A percentile compares a stretch with the other conserved stretches of the same genome.
phyloP scores from a whole-genome alignment of 2,329 filamentous ascomycete species.

The Thelonectria rubi region DNA sequence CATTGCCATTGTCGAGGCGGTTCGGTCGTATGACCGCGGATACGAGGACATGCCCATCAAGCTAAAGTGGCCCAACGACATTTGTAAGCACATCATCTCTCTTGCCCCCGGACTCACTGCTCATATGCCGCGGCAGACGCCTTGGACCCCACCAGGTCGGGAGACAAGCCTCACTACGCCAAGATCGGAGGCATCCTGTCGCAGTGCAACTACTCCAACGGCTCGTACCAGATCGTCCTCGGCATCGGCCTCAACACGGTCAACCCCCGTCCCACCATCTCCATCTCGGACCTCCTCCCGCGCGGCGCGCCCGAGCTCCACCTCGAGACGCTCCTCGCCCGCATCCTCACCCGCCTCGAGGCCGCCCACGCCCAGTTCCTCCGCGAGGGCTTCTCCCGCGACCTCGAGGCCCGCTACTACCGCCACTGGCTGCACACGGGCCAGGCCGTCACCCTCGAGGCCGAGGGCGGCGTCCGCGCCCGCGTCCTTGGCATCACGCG shows the following conservation, averaged over 20 bases:
- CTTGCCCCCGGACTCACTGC: rapidly evolving
- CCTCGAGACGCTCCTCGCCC: slow-evolving; percentile 82
- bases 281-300: slow-evolving; percentile 77
- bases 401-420: slow-evolving; percentile 82
- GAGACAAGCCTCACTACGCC: slow-evolving; percentile 66
- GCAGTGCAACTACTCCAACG: slow-evolving; percentile 81
- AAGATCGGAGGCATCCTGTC: slow-evolving; percentile 96
- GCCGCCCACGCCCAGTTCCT: slow-evolving; percentile 79
- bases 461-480: slow-evolving; percentile 77
- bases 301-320: slow-evolving; percentile 64
- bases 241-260: slow-evolving; percentile 88
- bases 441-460: slow-evolving; percentile 78
- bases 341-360: slow-evolving; percentile 82
- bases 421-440: slow-evolving; percentile 84
- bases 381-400: slow-evolving; percentile 74
- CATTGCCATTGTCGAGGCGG: slow-evolving; percentile 84
- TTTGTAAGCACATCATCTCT: slow-evolving; percentile 63
- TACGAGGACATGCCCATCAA: slow-evolving; percentile 82
- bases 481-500: slow-evolving; percentile 85
- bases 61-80: slow-evolving; percentile 98
- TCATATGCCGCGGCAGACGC: slow-evolving; percentile 60
- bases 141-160: slow-evolving; percentile 66
- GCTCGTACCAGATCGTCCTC: slow-evolving; percentile 83
- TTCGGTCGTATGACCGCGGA: slow-evolving; percentile 79
- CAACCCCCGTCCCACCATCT: slow-evolving; percentile 87